Percentiles rank a stretch among this genome's conserved stretches.
Conservation (phyloP, 2,329 filamentous ascomycete genomes). For the Pyrenochaeta sp. region DNA sequence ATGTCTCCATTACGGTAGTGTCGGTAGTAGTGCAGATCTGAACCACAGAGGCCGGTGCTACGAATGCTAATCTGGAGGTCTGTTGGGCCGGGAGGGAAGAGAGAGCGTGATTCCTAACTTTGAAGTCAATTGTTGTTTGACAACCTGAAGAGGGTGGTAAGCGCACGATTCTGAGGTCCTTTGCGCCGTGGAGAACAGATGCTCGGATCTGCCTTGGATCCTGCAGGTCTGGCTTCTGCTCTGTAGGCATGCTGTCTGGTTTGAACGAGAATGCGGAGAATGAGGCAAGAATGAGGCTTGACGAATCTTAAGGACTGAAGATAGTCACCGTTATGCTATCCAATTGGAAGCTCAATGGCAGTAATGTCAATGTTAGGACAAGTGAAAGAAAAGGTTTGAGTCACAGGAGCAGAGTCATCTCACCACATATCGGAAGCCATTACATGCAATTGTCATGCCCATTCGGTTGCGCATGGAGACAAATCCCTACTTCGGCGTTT, state of each 20-base stretch:
- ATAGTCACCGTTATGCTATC: neutral
- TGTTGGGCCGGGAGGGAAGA: conserved; percentile 56
- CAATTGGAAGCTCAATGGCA: neutral
- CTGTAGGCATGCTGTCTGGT: conserved; percentile 28
- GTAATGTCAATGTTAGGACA: neutral
- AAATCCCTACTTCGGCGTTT: conserved; percentile 44
- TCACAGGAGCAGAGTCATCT: conserved; percentile 4
- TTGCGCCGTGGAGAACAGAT: conserved; percentile 68
- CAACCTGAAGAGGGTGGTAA: neutral
- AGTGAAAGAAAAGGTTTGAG: neutral
- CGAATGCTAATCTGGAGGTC: conserved; percentile 72
- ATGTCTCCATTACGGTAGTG: conserved; percentile 90
- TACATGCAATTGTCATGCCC: conserved; percentile 13
- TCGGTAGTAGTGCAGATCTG: conserved; percentile 83
- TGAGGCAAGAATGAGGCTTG: neutral
- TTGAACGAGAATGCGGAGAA: neutral
- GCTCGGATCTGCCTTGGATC: conserved; percentile 53
- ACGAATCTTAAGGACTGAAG: neutral
- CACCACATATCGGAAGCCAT: conserved; percentile 19
- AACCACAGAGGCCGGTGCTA: conserved; percentile 74
- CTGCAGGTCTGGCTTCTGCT: conserved; percentile 28
- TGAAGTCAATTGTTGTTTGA: conserved; percentile 7
- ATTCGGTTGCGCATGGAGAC: conserved; percentile 34
- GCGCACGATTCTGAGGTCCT: conserved; percentile 66
- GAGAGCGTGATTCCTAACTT: conserved; percentile 62